Percentiles rank a stretch among this genome's conserved stretches.
These are phyloP conservation scores for Crotalaria pallida DNA, from an alignment of 306 rosid species.

Conservation along the genomic window DNA sequence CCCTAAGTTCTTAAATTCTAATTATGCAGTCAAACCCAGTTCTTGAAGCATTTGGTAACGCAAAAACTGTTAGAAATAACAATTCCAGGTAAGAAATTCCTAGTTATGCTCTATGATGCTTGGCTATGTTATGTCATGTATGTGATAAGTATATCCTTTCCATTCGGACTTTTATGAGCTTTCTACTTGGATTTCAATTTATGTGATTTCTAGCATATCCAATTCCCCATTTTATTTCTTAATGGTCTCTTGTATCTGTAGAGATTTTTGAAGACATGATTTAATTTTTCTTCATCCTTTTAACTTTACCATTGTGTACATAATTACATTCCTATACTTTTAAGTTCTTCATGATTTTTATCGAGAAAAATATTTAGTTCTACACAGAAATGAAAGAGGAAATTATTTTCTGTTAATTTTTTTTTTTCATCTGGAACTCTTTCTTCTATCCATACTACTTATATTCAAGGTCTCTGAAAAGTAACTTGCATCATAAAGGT, in stretches of 20 bases:
- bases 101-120: slow-evolving; percentile 5
- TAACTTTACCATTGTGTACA: slow-evolving; percentile 2
- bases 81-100: slow-evolving; percentile 74
- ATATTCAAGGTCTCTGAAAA: slow-evolving; percentile 13
- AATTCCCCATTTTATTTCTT: slow-evolving; percentile 6
- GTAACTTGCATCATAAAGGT: not conserved
- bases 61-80: slow-evolving; percentile 84
- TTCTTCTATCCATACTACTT: slow-evolving; percentile 15
- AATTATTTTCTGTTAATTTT: not conserved
- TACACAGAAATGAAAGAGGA: slow-evolving; percentile 9
- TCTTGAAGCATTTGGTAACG: slow-evolving; percentile 96
- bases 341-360: slow-evolving; percentile 4
- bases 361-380: not conserved
- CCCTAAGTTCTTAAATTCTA: slow-evolving; percentile 14
- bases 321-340: not conserved
- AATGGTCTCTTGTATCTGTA: not conserved
- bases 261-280: not conserved
- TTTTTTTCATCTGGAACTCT: not conserved
- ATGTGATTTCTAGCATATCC: slow-evolving; percentile 1
- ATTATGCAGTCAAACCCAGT: slow-evolving; percentile 88
- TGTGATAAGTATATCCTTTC: not conserved
- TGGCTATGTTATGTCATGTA: not conserved
- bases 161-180: slow-evolving; percentile 8
- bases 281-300: slow-evolving; percentile 13
- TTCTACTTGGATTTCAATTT: slow-evolving; percentile 12